Evolutionary conservation across 768 basidiomycete genomes (phyloP).

Genomic region (Mycena maculata): DNA sequence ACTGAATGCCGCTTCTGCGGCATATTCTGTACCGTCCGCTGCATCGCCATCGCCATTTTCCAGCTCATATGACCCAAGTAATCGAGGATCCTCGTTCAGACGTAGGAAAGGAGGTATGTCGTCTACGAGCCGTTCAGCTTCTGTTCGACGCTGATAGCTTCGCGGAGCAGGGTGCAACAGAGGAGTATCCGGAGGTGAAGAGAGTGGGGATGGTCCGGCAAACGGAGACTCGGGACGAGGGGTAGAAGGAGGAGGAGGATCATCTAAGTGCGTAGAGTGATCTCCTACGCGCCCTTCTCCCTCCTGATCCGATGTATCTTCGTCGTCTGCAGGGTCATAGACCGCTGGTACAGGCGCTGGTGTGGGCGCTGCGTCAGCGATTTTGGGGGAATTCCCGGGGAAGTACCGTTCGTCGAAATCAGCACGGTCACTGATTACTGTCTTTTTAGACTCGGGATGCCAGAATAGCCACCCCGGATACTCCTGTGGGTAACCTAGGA

Average conservation of each 20-base stretch:
- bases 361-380: not conserved
- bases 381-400: conserved; percentile 34
- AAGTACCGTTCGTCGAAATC: conserved; percentile 49
- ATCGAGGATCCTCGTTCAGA: too few species aligned
- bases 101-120: conserved; percentile 1
- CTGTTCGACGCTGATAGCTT: not conserved
- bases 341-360: not conserved
- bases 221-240: not conserved
- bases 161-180: not conserved
- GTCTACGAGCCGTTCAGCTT: conserved; percentile 3
- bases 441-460: conserved; percentile 35
- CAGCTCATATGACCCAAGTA: too few species aligned
- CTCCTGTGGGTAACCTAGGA: conserved; percentile 50
- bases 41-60: too few species aligned
- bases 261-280: too few species aligned
- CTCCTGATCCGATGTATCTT: too few species aligned
- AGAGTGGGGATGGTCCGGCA: not conserved
- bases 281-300: not conserved
- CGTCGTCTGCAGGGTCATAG: not conserved
- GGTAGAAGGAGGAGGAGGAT: not conserved
- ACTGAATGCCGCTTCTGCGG: not conserved
- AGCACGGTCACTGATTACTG: conserved; percentile 29
- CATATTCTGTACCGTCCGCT: not conserved
- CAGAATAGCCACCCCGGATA: conserved; percentile 51
- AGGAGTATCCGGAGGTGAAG: not conserved